Percentiles rank a stretch among this genome's conserved stretches.
These are phyloP conservation scores for Daedalea quercina DNA, from an alignment of 768 basidiomycete genomes.

Conservation along the genomic window DNA sequence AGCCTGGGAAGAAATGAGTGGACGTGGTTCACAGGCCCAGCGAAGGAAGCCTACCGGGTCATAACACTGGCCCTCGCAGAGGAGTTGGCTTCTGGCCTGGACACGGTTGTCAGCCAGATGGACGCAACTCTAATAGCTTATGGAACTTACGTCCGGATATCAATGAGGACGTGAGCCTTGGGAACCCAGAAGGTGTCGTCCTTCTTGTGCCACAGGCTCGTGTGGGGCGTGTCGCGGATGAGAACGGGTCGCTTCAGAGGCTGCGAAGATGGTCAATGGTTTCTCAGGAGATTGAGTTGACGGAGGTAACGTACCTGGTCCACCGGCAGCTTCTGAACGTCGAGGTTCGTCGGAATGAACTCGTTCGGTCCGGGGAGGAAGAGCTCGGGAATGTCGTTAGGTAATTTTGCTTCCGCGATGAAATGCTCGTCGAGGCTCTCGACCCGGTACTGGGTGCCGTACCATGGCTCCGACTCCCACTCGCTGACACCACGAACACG, in stretches of 20 bases:
- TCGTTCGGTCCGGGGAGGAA: slow-evolving; percentile 80
- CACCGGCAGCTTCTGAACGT: slow-evolving; percentile 72
- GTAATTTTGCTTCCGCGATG: slow-evolving; percentile 54
- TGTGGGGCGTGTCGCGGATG: slow-evolving; percentile 63
- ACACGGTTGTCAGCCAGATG: background rate
- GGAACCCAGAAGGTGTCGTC: slow-evolving; percentile 97
- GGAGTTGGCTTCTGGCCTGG: slow-evolving; percentile 49
- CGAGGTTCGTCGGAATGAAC: slow-evolving; percentile 84
- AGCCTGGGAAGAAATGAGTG: slow-evolving; percentile 39
- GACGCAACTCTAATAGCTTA: too few species aligned
- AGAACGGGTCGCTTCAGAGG: slow-evolving; percentile 69
- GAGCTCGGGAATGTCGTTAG: slow-evolving; percentile 62
- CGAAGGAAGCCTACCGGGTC: slow-evolving; percentile 43
- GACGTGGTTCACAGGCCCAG: background rate
- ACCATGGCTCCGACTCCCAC: slow-evolving; percentile 86
- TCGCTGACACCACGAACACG: slow-evolving; percentile 37
- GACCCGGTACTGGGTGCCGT: slow-evolving; percentile 84
- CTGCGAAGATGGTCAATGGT: slow-evolving; percentile 29
- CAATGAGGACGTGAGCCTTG: slow-evolving; percentile 71
- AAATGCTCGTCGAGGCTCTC: slow-evolving; percentile 62
- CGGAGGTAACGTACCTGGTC: slow-evolving; percentile 39
- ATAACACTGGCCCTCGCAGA: slow-evolving; percentile 69
- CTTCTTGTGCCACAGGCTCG: slow-evolving; percentile 92
- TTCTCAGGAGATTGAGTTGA: background rate
- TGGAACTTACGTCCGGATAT: slow-evolving; percentile 60